Evolutionary conservation across 441 rosid species (phyloP).

Genomic region (Iberis amara): DNA sequence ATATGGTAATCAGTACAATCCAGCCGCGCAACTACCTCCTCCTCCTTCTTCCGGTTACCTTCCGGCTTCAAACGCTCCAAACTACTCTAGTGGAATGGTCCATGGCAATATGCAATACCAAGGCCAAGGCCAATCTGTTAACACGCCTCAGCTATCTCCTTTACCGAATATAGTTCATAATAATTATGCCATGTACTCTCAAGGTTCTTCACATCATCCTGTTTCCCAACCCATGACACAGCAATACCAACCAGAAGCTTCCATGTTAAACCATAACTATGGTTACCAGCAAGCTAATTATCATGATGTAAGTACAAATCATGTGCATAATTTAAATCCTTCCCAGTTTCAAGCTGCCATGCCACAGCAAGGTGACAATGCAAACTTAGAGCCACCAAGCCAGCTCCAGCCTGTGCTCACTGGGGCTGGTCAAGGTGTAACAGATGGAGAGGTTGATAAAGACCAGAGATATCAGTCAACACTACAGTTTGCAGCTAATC

Average conservation of each 20-base stretch:
- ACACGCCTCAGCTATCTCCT: conserved; percentile 41
- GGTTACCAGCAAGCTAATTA: conserved; percentile 43
- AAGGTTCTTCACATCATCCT: conserved; percentile 43
- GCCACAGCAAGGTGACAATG: conserved; percentile 29
- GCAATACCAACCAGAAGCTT: conserved; percentile 49
- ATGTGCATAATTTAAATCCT: conserved; percentile 41
- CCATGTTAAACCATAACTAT: conserved; percentile 39
- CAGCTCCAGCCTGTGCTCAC: conserved; percentile 44
- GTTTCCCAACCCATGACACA: conserved; percentile 45
- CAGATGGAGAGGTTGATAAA: conserved; percentile 66
- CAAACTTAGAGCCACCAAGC: conserved; percentile 40
- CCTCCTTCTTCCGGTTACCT: conserved; percentile 41
- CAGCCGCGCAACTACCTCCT: conserved; percentile 40
- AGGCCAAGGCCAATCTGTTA: conserved; percentile 39
- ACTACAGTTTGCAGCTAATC: conserved; percentile 84
- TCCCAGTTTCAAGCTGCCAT: conserved; percentile 45
- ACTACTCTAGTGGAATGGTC: conserved; percentile 40
- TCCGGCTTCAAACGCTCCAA: conserved; percentile 35
- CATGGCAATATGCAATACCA: conserved; percentile 44
- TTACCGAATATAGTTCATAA: conserved; percentile 37
- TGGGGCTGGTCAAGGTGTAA: conserved; percentile 45
- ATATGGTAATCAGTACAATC: conserved; percentile 44
- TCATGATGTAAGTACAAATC: conserved; percentile 38
- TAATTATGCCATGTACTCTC: conserved; percentile 43
- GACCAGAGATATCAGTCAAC: conserved; percentile 88